phyloP scores from a whole-genome alignment of 31 red algal genomes.

The Odonthalia washingtoniensis region DNA sequence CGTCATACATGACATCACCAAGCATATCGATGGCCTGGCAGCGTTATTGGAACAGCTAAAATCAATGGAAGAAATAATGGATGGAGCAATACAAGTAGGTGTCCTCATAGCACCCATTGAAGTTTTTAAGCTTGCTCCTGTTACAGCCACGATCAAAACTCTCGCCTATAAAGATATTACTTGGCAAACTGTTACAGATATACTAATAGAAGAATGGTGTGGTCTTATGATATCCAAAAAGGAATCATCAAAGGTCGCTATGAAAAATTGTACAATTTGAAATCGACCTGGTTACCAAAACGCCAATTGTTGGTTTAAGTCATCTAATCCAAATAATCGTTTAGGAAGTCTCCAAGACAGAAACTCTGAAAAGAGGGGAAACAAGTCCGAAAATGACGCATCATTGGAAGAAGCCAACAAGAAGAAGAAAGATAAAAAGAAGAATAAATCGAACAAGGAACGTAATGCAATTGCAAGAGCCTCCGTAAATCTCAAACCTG shows the following conservation, averaged over 20 bases:
- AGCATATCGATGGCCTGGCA: constrained; percentile 48
- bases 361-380: not conserved
- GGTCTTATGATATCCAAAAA: no score
- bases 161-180: constrained; percentile 17
- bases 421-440: constrained; percentile 15
- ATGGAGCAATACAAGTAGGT: constrained; percentile 24
- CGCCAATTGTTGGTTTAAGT: constrained; percentile 24
- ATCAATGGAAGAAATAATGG: constrained; percentile 18
- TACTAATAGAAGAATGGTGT: constrained; percentile 31
- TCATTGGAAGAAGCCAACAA: constrained; percentile 4
- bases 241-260: not conserved
- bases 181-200: constrained; percentile 35
- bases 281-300: not conserved
- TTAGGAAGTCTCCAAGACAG: constrained; percentile 35
- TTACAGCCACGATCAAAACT: constrained; percentile 56
- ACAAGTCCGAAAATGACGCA: not conserved
- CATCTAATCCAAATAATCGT: not conserved
- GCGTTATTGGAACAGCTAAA: constrained; percentile 24
- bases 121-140: constrained; percentile 14
- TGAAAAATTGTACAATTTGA: constrained; percentile 22
- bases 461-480: constrained; percentile 23
- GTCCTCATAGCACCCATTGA: constrained; percentile 40
- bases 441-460: not conserved
- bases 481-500: not conserved
- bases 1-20: constrained; percentile 6